Conservation (phyloP, 352 stramenopile genomes). For the Globisporangium nunn region DNA sequence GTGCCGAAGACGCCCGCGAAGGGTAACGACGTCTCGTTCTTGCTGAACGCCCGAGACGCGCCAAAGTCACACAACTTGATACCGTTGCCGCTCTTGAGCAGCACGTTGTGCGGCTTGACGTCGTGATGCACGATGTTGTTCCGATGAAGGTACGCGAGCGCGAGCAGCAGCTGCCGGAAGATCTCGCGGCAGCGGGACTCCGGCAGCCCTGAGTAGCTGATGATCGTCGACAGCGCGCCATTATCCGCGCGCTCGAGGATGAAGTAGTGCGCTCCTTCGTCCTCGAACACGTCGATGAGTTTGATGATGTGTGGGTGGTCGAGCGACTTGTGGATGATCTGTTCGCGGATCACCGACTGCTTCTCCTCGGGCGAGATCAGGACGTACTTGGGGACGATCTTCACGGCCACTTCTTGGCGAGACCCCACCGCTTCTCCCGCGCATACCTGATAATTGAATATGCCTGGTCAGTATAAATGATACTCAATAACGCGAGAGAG, state of each 20-base stretch:
- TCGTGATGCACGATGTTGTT: constrained; percentile 88
- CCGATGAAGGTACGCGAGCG: constrained; percentile 57
- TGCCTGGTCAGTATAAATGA: too few species aligned
- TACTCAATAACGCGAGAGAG: too few species aligned
- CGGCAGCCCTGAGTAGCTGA: constrained; percentile 39
- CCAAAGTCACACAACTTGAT: constrained; percentile 84
- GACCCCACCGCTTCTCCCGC: constrained; percentile 40
- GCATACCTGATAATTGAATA: constrained; percentile 20
- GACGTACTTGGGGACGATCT: constrained; percentile 74
- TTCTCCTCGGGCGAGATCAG: constrained; percentile 64
- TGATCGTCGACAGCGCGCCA: constrained; percentile 41
- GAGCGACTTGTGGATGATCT: constrained; percentile 60
- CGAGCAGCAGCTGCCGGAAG: constrained; percentile 51
- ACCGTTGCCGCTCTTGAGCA: constrained; percentile 36
- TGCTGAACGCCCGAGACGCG: constrained; percentile 62
- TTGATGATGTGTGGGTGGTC: constrained; percentile 71
- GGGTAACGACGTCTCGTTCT: constrained; percentile 34
- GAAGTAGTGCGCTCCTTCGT: constrained; percentile 69
- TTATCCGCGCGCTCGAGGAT: constrained; percentile 61
- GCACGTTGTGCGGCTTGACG: constrained; percentile 84
- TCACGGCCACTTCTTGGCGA: constrained; percentile 55
- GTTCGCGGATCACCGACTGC: constrained; percentile 61
- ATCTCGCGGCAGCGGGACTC: constrained; percentile 43
- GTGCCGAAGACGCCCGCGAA: constrained; percentile 70
- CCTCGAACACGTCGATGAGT: constrained; percentile 66